phyloP scores from a whole-genome alignment of 176 grass and related monocot species.

The Cenchrus purpureus region DNA sequence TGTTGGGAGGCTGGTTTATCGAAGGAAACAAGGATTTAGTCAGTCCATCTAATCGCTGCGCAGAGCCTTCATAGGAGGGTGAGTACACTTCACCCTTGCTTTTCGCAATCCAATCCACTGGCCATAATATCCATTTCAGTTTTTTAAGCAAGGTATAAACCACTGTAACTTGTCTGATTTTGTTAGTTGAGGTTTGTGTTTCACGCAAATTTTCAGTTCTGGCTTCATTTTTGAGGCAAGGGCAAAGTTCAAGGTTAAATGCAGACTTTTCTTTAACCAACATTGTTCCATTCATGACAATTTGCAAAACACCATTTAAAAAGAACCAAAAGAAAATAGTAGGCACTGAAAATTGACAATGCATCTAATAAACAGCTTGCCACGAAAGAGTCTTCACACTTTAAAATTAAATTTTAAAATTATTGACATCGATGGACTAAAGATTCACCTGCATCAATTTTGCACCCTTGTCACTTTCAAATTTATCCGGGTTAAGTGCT shows the following conservation, averaged over 20 bases:
- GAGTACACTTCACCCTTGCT: background rate
- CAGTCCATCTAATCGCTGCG: background rate
- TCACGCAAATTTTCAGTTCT: background rate
- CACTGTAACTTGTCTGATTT: background rate
- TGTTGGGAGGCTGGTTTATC: background rate
- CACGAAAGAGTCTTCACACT: background rate
- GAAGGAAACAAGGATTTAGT: background rate
- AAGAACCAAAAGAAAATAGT: background rate
- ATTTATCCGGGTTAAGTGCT: conserved; percentile 80
- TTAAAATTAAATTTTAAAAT: background rate
- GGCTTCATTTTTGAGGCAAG: background rate
- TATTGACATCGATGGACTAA: conserved; percentile 6
- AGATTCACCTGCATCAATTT: conserved; percentile 83
- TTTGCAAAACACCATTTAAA: conserved; percentile 21
- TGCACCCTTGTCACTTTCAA: conserved; percentile 82
- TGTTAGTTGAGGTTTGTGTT: background rate
- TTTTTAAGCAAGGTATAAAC: background rate
- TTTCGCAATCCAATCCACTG: background rate
- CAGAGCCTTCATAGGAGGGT: background rate
- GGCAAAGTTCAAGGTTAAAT: conserved; percentile 6
- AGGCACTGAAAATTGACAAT: conserved; percentile 1
- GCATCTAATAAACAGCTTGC: conserved; percentile 9
- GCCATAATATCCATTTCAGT: background rate
- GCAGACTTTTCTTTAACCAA: background rate
- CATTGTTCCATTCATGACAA: background rate